Evolutionary conservation across 257 asterid genomes (phyloP), one percentile per base, ranked within the genome.

Genomic region (Cruciata laevipes): DNA sequence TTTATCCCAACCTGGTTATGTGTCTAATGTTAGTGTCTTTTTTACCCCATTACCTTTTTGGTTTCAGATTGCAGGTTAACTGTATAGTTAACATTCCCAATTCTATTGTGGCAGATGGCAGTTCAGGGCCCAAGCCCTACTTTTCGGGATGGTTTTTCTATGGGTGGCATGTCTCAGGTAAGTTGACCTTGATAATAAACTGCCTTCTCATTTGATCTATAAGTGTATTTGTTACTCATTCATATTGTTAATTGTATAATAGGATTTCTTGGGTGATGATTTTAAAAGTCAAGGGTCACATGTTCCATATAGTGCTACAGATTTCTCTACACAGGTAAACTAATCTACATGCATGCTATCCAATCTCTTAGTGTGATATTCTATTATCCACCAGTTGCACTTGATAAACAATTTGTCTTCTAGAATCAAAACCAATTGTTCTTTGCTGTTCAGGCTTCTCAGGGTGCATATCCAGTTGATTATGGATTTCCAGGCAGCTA

Each of bases 221-320:
- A 18, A 0, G 27, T 3, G 49, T 61, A 7, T 27, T 63, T 24
- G 55, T 38, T 49, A 55, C 66, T 77, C 61, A 71, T 42, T 66
- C 65, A 38, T 47, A 11, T 17, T 81, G 60, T 7, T 35, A 62
- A 5, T 52, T 59, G 16, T 70, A 56, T 63, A 74, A 79, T 88
- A 94, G 98, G 99, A 90, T 70, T 90, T 88, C 84, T 78, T 94
- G 71, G 91, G 91, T 1, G 98, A 90, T 70, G 99, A 94, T 82
- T 90, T 94, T 61, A 91, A 94, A 81, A 91, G 99, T 74, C 99
- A 94, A 84, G 99, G 96, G 69, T 89, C 98, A 47, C 99, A 89
- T 87, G 89, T 86, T 66, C 91, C 98, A 16, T 94, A 90, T 71
- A 87, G 82, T 82, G 95, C 84, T 76, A 73, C 92, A 7, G 97